Evolutionary conservation across 495 filamentous ascomycete species (phyloP), one percentile per base, ranked within the genome.

Genomic region (Hypoxylon cercidicola): DNA sequence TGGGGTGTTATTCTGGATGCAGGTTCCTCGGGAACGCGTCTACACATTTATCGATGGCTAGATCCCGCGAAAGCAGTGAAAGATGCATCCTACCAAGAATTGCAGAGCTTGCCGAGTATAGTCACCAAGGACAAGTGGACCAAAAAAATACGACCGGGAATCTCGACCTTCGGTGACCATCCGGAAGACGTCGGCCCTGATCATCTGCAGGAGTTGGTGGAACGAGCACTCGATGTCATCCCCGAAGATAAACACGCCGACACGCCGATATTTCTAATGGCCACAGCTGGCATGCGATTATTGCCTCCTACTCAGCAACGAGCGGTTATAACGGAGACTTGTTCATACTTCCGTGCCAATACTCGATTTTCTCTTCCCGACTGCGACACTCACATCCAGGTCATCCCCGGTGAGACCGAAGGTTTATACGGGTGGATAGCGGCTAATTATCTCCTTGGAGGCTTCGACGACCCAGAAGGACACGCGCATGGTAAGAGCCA

Each of bases 391-490:
- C 93, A 99, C 69, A 90, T 99, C 19, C 94, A 97, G 70, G 93
- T 97, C 11, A 98, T 99, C 56, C 87, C 91, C 1, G 95, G 95
- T n/a, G 93, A 97, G 71, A 98, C 96, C 0, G 95, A 99, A 75
- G 95, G 93, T 15, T 75, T 99, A 39, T 99, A 98, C 66, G 95
- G 95, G n/a, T 99, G 95, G 95, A 89, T 98, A 64, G 95, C 95
- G 32, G 88, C 94, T n/a, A 99, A 99, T 71, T 99, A 98, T 72
- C 77, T 99, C 16, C 79, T 99, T 30, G 93, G 91, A n/a, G 92
- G 92, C 1, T 98, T 98, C 64, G 90, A 98, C 73, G 76, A 83
- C n/a, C 90, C 93, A 0, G 81, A 86, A 21, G 77, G 84, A 20
- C 91, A 96, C 66, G 72, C 75, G 16, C 85, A 87, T 63, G 93